phyloP scores from a whole-genome alignment of 2,329 filamentous ascomycete genomes.

The Aschersonia sp. region DNA sequence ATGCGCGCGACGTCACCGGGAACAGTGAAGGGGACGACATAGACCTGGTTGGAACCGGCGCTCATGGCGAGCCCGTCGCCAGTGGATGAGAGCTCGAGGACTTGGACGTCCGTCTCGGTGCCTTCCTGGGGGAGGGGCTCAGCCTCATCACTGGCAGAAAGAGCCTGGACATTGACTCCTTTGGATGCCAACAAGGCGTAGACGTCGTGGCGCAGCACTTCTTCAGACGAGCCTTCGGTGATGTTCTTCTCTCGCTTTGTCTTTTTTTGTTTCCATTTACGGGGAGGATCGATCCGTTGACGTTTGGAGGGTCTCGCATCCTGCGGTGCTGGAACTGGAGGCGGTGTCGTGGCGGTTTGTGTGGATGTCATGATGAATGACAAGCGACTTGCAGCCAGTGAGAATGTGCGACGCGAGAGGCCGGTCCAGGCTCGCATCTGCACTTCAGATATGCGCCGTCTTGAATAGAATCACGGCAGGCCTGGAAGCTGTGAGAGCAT shows the following conservation, averaged over 20 bases:
- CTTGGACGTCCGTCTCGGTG: conserved; percentile 68
- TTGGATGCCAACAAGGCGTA: conserved; percentile 35
- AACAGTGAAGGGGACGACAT: conserved; percentile 76
- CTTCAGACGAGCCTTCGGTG: conserved; percentile 48
- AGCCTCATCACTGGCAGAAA: conserved; percentile 9
- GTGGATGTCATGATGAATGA: conserved; percentile 6
- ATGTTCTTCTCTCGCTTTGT: conserved; percentile 45
- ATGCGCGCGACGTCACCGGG: conserved; percentile 72
- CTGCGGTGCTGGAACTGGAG: not conserved
- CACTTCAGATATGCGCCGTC: too few species aligned
- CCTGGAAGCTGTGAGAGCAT: too few species aligned
- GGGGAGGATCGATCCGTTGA: conserved; percentile 1
- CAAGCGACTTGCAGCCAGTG: not conserved
- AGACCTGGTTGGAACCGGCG: conserved; percentile 51
- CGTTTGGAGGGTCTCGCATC: conserved; percentile 2
- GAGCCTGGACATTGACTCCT: conserved; percentile 6
- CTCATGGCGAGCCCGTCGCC: conserved; percentile 77
- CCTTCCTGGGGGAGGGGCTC: conserved; percentile 47
- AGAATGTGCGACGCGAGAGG: not conserved
- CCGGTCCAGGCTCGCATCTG: conserved; percentile 6
- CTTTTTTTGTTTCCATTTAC: conserved; percentile 29
- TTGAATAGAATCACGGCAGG: too few species aligned
- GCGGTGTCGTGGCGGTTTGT: not conserved
- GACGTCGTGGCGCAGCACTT: conserved; percentile 52
- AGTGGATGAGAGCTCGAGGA: conserved; percentile 73